Evolutionary conservation across 768 basidiomycete genomes (phyloP).

Genomic region (Serendipita vermifera): DNA sequence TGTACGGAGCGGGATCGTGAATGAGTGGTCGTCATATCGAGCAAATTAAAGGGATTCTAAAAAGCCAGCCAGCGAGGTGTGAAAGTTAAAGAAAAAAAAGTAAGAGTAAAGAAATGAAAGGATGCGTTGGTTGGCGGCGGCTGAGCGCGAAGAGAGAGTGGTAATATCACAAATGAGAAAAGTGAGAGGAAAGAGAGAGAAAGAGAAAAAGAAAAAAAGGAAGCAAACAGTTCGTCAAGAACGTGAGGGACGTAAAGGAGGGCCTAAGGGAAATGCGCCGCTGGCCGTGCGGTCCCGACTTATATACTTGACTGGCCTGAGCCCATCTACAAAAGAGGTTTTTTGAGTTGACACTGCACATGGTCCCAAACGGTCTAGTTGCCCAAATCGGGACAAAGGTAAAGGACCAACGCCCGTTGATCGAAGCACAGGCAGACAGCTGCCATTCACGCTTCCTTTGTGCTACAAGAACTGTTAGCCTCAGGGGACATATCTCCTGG

Average conservation of each 20-base stretch:
- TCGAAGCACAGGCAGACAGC: too few species aligned
- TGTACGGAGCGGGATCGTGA: not conserved
- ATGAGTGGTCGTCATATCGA: not conserved
- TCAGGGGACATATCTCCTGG: too few species aligned
- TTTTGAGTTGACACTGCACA: too few species aligned
- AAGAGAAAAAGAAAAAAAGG: not conserved
- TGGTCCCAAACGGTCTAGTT: too few species aligned
- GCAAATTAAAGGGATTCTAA: not conserved
- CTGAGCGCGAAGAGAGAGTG: not conserved
- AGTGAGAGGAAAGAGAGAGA: not conserved
- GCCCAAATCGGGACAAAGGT: too few species aligned
- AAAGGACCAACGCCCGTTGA: too few species aligned
- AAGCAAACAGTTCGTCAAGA: slow-evolving; percentile 8
- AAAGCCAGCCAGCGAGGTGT: not conserved
- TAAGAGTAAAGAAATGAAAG: not conserved
- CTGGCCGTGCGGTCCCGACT: too few species aligned
- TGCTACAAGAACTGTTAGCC: too few species aligned
- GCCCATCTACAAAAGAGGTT: too few species aligned
- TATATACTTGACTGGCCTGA: too few species aligned
- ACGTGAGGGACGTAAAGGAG: slow-evolving; percentile 6
- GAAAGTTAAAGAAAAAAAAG: not conserved
- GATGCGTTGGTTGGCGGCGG: not conserved
- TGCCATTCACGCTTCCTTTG: too few species aligned
- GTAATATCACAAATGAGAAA: not conserved
- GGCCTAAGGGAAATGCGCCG: too few species aligned